phyloP scores from a whole-genome alignment of 176 grass and related monocot genomes.

The Oryza rufipogon region DNA sequence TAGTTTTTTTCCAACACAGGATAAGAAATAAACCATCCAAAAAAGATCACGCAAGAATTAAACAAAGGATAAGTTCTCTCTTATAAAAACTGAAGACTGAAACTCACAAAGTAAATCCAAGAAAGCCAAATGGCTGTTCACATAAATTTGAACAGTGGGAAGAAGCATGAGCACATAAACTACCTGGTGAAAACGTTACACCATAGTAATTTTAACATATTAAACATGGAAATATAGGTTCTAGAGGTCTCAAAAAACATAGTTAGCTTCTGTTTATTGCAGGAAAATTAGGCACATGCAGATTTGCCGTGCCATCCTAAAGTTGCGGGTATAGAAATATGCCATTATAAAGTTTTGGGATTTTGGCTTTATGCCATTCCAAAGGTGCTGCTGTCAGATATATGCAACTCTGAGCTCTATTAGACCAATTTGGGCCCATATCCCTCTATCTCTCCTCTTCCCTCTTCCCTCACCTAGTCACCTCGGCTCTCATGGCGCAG shows the following conservation, averaged over 20 bases:
- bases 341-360: not conserved
- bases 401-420: not conserved
- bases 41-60: conserved; percentile 22
- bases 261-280: not conserved
- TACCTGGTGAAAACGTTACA: not conserved
- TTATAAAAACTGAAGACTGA: not conserved
- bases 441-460: not conserved
- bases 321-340: not conserved
- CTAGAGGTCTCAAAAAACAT: not conserved
- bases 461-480: not conserved
- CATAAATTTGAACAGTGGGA: conserved; percentile 8
- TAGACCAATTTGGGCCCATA: not conserved
- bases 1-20: no score
- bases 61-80: not conserved
- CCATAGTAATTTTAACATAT: not conserved
- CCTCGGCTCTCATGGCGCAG: not conserved
- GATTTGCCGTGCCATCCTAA: not conserved
- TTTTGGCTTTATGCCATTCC: no score
- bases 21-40: no score
- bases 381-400: not conserved
- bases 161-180: conserved; percentile 33
- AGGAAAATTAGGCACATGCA: no score
- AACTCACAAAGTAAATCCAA: not conserved
- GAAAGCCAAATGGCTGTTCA: not conserved
- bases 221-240: not conserved